Evolutionary conservation across 768 basidiomycete species (phyloP), one percentile per base, ranked within the genome.

Genomic region (Baorangia bicolor): DNA sequence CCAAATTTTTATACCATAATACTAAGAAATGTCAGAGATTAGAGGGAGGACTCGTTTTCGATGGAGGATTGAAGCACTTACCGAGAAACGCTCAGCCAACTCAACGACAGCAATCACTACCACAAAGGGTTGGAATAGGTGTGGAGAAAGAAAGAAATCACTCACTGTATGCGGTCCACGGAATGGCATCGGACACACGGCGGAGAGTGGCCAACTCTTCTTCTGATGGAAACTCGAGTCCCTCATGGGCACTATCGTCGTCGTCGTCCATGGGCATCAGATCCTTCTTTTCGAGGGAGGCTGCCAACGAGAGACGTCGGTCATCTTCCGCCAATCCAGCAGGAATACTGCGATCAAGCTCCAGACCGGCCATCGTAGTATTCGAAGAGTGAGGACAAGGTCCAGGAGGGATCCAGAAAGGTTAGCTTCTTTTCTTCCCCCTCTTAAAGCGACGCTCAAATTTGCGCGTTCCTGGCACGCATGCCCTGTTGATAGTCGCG

Each of bases 51-150:
- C 7, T 7, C 10, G 9, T 34, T n/a, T 18, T 34, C 27, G 6
- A 49, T 11, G 23, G 4, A n/a, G 2, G 1, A 25, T 49, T 7
- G 28, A 23, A 44, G 20, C 11, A 67, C 78, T 45, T 58, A 84
- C 81, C 38, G 88, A 89, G 71, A 90, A 90, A 14, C 88, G 83
- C 64, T 90, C 89, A 4, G 85, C 86, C 39, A 88, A 69, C 67
- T 90, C 87, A 30, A 88, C 76, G 31, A 85, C 28, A 11, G 85
- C n/a, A n/a, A n/a, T n/a, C n/a, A n/a, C n/a, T n/a, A n/a, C n/a
- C n/a, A n/a, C n/a, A n/a, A n/a, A n/a, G n/a, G n/a, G n/a, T n/a
- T n/a, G 39, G 25, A 16, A 51, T 34, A 13, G 12, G 18, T 10
- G 2, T 2, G 21, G 6, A 20, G 5, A 13, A 45, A 33, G 12